These are phyloP conservation scores for Cyberlindnera mississippiensis DNA, from an alignment of 805 yeast genomes.

Conservation along the genomic window DNA sequence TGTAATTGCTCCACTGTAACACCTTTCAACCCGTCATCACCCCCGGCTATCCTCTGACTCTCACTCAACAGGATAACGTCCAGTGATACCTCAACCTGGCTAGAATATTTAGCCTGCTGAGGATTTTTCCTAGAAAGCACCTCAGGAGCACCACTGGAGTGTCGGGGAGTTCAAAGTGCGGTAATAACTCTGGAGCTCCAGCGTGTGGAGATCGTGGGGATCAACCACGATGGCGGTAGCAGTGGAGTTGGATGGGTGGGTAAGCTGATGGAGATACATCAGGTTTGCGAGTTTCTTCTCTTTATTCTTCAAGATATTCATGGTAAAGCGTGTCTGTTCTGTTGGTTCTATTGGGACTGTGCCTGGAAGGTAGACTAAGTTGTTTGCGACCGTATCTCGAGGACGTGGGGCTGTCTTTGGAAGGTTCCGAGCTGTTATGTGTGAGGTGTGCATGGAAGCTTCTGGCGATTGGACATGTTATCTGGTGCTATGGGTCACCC, in stretches of 20 bases:
- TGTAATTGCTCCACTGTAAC: conserved; percentile 9
- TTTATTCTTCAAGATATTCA: conserved; percentile 15
- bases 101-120: conserved; percentile 22
- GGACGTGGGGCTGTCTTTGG: too few relatives aligned
- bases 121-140: conserved; percentile 28
- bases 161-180: conserved; percentile 20
- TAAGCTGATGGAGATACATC: conserved; percentile 14
- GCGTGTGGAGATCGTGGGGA: conserved; percentile 10
- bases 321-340: conserved; percentile 1
- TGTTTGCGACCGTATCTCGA: too few relatives aligned
- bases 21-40: conserved; percentile 13
- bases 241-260: conserved; percentile 2
- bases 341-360: too few relatives aligned
- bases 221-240: conserved; percentile 11
- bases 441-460: too few relatives aligned
- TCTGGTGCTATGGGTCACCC: too few relatives aligned
- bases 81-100: conserved; percentile 29
- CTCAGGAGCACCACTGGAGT: conserved; percentile 31
- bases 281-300: conserved; percentile 19
- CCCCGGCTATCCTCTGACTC: conserved; percentile 26
- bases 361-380: too few relatives aligned
- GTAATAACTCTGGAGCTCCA: conserved; percentile 16
- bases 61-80: conserved; percentile 30
- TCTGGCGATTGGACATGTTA: too few relatives aligned
- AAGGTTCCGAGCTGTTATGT: too few relatives aligned